Conservation (phyloP, 305 asterid species). For the Fraxinus platypoda region DNA sequence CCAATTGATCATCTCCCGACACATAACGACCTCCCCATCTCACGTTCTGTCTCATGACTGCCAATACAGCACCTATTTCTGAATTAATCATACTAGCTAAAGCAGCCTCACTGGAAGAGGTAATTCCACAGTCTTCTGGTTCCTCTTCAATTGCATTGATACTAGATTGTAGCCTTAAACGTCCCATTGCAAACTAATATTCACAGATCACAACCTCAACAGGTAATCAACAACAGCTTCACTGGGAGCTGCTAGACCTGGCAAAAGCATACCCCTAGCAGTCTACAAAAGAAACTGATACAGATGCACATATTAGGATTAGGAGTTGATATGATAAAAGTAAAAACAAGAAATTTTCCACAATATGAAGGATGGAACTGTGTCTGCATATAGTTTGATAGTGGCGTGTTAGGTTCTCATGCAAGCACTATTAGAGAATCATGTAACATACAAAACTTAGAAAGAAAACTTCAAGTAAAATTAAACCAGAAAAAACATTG, state of each 20-base stretch:
- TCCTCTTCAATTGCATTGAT: slow-evolving; percentile 92
- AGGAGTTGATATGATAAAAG: slow-evolving; percentile 7
- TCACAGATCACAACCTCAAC: slow-evolving; percentile 28
- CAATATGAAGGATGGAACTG: neutral
- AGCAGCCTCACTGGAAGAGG: slow-evolving; percentile 59
- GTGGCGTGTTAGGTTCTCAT: neutral
- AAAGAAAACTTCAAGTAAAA: neutral
- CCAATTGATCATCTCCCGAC: slow-evolving; percentile 95
- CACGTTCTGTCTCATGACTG: slow-evolving; percentile 94
- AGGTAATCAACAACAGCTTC: slow-evolving; percentile 15
- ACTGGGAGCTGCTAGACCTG: slow-evolving; percentile 23
- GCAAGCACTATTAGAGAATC: neutral
- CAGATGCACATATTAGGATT: slow-evolving; percentile 20
- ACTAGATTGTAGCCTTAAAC: slow-evolving; percentile 72
- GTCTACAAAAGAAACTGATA: slow-evolving; percentile 26
- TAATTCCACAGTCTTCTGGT: slow-evolving; percentile 81
- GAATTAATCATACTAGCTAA: slow-evolving; percentile 83
- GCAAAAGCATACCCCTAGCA: slow-evolving; percentile 23
- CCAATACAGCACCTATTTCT: slow-evolving; percentile 90
- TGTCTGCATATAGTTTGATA: neutral
- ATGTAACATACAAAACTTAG: neutral
- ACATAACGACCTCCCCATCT: slow-evolving; percentile 97
- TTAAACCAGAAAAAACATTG: neutral
- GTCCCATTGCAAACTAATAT: slow-evolving; percentile 56
- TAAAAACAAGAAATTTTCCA: slow-evolving; percentile 12